phyloP scores from a whole-genome alignment of 345 rosid species.

The Combretum micranthum region DNA sequence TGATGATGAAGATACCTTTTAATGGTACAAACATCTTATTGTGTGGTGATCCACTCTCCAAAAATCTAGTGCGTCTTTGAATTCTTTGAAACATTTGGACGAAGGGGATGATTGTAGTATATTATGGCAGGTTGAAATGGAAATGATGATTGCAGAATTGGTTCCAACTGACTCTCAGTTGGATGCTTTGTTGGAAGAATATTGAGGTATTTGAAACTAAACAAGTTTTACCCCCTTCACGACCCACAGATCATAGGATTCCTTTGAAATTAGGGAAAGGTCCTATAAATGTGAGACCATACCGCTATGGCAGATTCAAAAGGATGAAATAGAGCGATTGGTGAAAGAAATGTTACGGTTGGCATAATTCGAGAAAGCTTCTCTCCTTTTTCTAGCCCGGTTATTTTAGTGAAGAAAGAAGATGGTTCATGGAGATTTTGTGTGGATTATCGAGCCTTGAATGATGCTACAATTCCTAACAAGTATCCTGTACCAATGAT shows the following conservation, averaged over 20 bases:
- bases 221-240: neutral
- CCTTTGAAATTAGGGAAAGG: neutral
- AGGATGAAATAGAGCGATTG: neutral
- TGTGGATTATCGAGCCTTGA: neutral
- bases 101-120: no score
- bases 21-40: no score
- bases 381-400: neutral
- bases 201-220: no score
- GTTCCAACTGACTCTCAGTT: no score
- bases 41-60: no score
- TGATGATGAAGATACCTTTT: no score
- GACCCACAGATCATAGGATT: neutral
- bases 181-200: no score
- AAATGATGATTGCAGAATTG: no score
- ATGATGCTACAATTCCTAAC: neutral
- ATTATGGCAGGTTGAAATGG: no score
- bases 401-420: no score
- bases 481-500: neutral
- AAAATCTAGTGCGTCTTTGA: no score
- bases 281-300: neutral
- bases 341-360: neutral
- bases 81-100: no score
- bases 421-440: neutral
- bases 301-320: neutral
- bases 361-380: neutral